Evolutionary conservation across 768 basidiomycete species (phyloP).

Genomic region (Suillus alpinus): DNA sequence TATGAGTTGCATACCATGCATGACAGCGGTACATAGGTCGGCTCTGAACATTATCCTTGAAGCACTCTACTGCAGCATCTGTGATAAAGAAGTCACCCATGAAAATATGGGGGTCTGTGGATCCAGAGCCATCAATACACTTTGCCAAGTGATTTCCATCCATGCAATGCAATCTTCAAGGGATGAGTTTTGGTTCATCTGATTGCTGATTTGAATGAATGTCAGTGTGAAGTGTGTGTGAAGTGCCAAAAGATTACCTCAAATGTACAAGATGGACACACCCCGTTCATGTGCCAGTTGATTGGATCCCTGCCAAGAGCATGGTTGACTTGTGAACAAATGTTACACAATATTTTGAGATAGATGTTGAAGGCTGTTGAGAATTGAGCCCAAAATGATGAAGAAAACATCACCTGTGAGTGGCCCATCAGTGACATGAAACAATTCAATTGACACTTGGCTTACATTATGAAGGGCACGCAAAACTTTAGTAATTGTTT

Average conservation of each 20-base stretch:
- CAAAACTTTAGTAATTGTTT: too few relatives aligned
- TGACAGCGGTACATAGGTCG: background rate
- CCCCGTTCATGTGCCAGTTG: background rate
- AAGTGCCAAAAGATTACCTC: background rate
- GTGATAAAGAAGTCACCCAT: background rate
- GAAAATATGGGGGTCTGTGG: background rate
- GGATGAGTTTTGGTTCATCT: background rate
- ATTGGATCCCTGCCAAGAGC: too few relatives aligned
- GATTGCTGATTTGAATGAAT: background rate
- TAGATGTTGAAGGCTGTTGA: too few relatives aligned
- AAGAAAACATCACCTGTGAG: too few relatives aligned
- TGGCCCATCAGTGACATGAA: too few relatives aligned
- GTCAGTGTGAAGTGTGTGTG: background rate
- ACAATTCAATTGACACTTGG: too few relatives aligned
- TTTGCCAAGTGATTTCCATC: conserved; percentile 1
- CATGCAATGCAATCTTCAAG: background rate
- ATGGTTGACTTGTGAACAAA: too few relatives aligned
- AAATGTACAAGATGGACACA: background rate
- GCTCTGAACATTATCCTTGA: background rate
- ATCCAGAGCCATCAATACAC: background rate
- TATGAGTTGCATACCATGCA: too few relatives aligned
- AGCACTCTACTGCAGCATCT: background rate
- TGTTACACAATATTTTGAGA: too few relatives aligned
- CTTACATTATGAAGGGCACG: too few relatives aligned
- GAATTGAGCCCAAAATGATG: too few relatives aligned